A percentile compares a stretch with the other conserved stretches of the same genome.
Conservation (phyloP, 2,329 filamentous ascomycete genomes). For the Microcyclospora tardicrescens region DNA sequence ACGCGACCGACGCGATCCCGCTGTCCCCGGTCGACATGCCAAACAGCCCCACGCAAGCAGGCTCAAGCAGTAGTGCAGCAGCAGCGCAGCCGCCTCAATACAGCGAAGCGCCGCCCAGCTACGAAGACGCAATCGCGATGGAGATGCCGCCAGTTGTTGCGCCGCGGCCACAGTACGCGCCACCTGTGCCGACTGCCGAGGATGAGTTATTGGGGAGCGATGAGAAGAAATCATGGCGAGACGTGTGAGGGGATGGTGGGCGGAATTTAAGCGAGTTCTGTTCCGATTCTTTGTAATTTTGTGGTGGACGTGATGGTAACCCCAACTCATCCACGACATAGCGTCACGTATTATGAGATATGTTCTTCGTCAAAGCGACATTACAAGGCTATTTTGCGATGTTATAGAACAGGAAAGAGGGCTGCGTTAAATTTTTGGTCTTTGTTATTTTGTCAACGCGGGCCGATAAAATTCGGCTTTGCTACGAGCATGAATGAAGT, state of each 20-base stretch:
- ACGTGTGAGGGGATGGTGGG: neutral
- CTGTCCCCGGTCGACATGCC: slow-evolving; percentile 11
- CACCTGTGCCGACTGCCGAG: slow-evolving; percentile 22
- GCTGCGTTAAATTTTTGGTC: no score
- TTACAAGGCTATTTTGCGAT: no score
- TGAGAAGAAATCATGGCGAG: slow-evolving; percentile 21
- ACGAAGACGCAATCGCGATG: slow-evolving; percentile 83
- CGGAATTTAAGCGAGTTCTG: neutral
- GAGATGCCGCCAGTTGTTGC: slow-evolving; percentile 62
- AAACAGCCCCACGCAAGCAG: slow-evolving; percentile 7
- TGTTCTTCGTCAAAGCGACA: no score
- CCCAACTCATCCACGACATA: no score
- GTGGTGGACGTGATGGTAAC: no score
- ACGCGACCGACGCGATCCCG: slow-evolving; percentile 4
- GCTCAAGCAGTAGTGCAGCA: neutral
- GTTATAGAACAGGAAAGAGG: no score
- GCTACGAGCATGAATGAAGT: no score
- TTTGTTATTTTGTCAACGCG: no score
- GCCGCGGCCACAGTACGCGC: slow-evolving; percentile 51
- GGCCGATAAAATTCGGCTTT: no score
- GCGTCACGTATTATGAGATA: no score
- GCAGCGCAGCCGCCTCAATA: slow-evolving; percentile 7
- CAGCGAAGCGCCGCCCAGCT: slow-evolving; percentile 74
- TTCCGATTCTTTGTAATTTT: neutral
- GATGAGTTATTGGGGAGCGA: slow-evolving; percentile 17